These are phyloP conservation scores for Soucietia sequanensis DNA, from an alignment of 805 yeast genomes.

Conservation along the genomic window DNA sequence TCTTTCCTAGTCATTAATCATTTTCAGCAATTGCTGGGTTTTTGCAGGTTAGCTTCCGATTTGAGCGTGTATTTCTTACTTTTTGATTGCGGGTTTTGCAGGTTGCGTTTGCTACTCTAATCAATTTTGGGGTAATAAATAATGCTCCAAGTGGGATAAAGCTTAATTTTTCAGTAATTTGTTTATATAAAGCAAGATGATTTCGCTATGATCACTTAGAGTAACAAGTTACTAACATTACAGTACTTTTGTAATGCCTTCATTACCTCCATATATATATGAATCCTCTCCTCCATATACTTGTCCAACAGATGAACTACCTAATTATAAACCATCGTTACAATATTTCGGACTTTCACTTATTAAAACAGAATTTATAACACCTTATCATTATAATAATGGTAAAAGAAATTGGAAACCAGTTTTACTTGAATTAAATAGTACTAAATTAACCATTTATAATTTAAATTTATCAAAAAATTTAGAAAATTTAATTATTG, in stretches of 20 bases:
- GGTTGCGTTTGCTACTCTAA: no score
- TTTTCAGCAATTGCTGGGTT: no score
- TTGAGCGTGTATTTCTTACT: no score
- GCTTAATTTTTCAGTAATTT: no score
- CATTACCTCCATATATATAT: background rate
- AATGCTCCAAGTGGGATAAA: no score
- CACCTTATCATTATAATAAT: constrained; percentile 34
- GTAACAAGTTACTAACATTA: no score
- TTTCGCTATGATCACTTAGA: no score
- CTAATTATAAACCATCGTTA: constrained; percentile 30
- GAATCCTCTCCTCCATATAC: constrained; percentile 19
- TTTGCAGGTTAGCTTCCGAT: no score
- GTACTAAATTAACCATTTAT: constrained; percentile 37
- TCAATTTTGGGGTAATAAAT: no score
- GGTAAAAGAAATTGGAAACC: constrained; percentile 31
- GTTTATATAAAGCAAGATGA: no score
- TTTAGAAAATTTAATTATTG: constrained; percentile 21
- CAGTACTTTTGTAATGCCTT: background rate
- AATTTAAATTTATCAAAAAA: constrained; percentile 21
- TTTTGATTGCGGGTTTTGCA: no score
- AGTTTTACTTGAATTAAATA: constrained; percentile 37
- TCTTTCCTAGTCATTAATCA: no score
- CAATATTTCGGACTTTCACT: constrained; percentile 33
- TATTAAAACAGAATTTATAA: constrained; percentile 33
- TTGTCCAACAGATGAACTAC: constrained; percentile 22